Evolutionary conservation across 352 stramenopile genomes (phyloP), one percentile per base, ranked within the genome.

Genomic region (Globisporangium okanoganense): DNA sequence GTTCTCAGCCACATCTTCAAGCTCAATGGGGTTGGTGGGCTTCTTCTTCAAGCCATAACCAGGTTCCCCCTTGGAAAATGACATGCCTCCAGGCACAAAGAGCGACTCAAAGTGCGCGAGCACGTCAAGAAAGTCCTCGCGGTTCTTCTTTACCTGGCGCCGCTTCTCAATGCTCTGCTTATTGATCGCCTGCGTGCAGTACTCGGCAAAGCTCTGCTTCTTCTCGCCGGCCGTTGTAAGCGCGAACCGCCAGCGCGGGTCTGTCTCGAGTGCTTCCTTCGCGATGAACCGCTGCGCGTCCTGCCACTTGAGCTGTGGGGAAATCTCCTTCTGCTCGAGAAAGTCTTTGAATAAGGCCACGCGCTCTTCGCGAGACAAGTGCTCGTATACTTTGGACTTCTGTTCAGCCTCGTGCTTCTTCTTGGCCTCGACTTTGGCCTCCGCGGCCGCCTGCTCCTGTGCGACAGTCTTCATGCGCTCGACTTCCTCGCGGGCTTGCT

Each of bases 131-230:
- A 93, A 95, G 18, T 92, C 80, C 45, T 95, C 85, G 10, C 85
- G 78, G 12, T 76, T 62, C 20, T 78, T 77, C 66, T 95, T 95
- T n/a, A 85, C 72, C 33, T 85, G 58, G 10, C 81, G 79, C 13
- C 82, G 78, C 36, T 78, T 76, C 58, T 88, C 84, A 33, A 92
- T 86, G 3, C 71, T 87, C 29, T 78, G 70, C 45, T 82, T 73
- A 44, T 93, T 93, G 58, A 84, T 73, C 0, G 70, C 71, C 35
- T 92, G 84, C 20, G 83, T 90, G 40, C 79, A 89, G 55, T 91
- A 95, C 62, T 95, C 85, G 0, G 85, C 82, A 31, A 88, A 93
- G 10, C 78, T 79, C 58, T 95, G 85, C 45, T 95, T 95, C 71
- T 92, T 92, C 40, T 95, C 83, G 13, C 85, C 85, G 0, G 87